Evolutionary conservation across 1,284 basidiomycete species (phyloP), one percentile per base, ranked within the genome.

Genomic region (Ustilago shanxiensis): DNA sequence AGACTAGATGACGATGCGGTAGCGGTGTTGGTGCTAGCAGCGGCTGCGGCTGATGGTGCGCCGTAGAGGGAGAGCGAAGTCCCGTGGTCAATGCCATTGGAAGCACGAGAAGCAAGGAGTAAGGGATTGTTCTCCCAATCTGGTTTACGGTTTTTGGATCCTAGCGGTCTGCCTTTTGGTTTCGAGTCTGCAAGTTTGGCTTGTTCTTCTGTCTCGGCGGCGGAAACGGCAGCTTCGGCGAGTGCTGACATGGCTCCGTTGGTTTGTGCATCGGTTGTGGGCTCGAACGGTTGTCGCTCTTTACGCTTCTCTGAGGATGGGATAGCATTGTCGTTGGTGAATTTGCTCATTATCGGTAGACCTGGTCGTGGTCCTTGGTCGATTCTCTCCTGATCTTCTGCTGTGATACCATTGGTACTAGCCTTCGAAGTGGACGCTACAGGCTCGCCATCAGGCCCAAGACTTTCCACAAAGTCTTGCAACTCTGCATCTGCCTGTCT

Each of bases 271-370:
- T 31, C 49, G 18, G 2, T n/a, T 18, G 31, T 33, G 11, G 65
- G 53, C n/a, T 76, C 68, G 33, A 71, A 76, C 1, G 73, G 73
- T 44, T 76, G 64, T 26, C 73, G 56, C 55, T 71, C 68, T 35
- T 76, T 76, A 35, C 73, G 73, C 52, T 76, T 76, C 18, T 76
- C 73, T 2, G 73, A 60, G 1, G 73, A 68, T 7, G 73, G 50
- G 20, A 68, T 55, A 5, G 5, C 8, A 24, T 18, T 16, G 18
- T 49, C n/a, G 28, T 29, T 31, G 9, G 6, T 49, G 50, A 41
- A 24, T 2, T 31, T 47, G 24, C 26, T 58, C 18, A 20, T 33
- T 3, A 54, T 31, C 1, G 73, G 73, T 13, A 76, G 50, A 0
- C 64, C 54, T 0, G 68, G 60, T 35, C 73, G 50, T 13, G 68